phyloP scores from a whole-genome alignment of 495 filamentous ascomycete genomes.

The Talaromyces liani region DNA sequence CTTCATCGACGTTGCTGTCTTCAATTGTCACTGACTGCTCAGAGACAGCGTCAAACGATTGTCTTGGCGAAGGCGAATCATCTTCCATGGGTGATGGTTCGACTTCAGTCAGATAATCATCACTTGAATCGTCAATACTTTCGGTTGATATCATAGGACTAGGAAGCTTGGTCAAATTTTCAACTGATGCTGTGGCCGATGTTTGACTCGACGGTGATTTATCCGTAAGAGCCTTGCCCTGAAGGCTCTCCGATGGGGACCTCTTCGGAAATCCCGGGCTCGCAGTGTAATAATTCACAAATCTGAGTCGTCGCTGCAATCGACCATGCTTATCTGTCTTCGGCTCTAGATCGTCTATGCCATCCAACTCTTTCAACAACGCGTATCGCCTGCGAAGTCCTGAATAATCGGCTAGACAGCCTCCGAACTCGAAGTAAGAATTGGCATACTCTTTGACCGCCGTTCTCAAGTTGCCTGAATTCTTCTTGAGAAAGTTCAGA shows the following conservation, averaged over 20 bases:
- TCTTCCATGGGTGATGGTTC: constrained; percentile 1
- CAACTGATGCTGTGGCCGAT: neutral
- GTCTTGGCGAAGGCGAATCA: neutral
- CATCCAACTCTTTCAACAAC: constrained; percentile 60
- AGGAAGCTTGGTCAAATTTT: neutral
- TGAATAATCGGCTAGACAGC: constrained; percentile 67
- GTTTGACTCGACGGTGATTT: neutral
- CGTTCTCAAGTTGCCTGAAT: constrained; percentile 57
- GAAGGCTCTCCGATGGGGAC: constrained; percentile 12
- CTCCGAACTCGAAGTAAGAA: constrained; percentile 78
- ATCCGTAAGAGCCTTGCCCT: neutral
- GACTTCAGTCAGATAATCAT: neutral
- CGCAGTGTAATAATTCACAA: constrained; percentile 86
- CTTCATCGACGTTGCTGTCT: neutral
- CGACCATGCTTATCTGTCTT: constrained; percentile 6
- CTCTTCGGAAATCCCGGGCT: constrained; percentile 60
- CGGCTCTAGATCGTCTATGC: constrained; percentile 38
- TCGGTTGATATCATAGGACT: neutral
- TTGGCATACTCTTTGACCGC: constrained; percentile 67
- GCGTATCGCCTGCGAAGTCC: constrained; percentile 64
- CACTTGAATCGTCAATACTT: neutral
- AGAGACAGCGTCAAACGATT: neutral
- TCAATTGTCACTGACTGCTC: neutral
- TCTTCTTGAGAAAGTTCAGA: constrained; percentile 73
- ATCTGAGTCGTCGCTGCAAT: constrained; percentile 48